Base-by-base conservation (phyloP, 73 alveolate species). In the Tetrahymena elliotti region DNA sequence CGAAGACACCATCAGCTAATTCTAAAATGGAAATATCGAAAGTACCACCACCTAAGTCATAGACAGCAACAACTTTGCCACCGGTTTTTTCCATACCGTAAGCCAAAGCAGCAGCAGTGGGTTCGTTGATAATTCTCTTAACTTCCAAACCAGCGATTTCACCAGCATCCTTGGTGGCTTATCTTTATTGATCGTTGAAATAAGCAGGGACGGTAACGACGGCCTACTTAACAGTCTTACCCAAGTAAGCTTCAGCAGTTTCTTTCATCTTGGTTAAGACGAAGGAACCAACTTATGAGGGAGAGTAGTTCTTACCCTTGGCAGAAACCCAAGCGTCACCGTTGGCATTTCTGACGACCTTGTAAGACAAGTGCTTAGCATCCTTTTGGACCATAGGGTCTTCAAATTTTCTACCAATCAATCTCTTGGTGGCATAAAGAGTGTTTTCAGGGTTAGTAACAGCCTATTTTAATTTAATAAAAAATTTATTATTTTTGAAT, bases 31-130 rank as follows among this genome's bases (percentile, higher is more conserved):
- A 98, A 84, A 99, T 98, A 97, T 99, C 99, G 97, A 98, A 98
- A 35, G 99, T 99, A 53, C 99, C 99, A 83, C 99, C 99, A 52
- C 99, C 99, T 53, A 99, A 97, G 94, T 99, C 99, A 95, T 97
- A 99, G 93, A 99, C 99, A 54, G 99, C 99, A 38, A 99, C 97
- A 83, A 97, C 95, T 97, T 99, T 97, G 39, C 97, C 99, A 93
- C 98, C 99, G 37, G 99, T 98, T 97, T 97, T 97, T 96, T 99
- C 99, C 84, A 99, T 97, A 34, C 99, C 99, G 96, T 97, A 97
- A 37, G 99, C 99, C 93, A 99, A 97, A 54, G 99, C 99, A 33
- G 99, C 99, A 93, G 99, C 99, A 9, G 99, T 99, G n/a, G 99
- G 99, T 97, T 99, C 99, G 98, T 99, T 99, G 97, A 99, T 99